Percentiles rank a stretch among this genome's conserved stretches.
Evolutionary conservation across 495 filamentous ascomycete species (phyloP).

Genomic region (Annulohypoxylon nitens): DNA sequence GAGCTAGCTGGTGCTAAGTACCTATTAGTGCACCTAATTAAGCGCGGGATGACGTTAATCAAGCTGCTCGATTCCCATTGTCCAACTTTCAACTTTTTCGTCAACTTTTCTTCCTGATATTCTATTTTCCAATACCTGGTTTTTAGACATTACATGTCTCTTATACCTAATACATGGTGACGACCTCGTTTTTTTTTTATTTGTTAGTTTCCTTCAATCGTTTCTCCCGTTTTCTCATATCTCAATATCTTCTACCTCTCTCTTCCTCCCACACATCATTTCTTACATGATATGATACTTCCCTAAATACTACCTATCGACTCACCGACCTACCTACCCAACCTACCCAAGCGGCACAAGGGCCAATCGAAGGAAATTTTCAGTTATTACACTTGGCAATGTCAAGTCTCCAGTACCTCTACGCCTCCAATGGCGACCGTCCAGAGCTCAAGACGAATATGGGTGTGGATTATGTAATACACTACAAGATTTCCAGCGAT

Average conservation of each 20-base stretch:
- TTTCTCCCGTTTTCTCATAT: neutral
- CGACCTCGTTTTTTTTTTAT: conserved; percentile 3
- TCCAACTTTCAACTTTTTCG: conserved; percentile 4
- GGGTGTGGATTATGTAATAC: conserved; percentile 91
- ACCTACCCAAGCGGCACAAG: neutral
- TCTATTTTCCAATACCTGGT: conserved; percentile 20
- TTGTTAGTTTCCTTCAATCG: neutral
- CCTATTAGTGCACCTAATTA: neutral
- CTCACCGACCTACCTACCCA: too few species aligned
- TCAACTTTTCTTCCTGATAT: conserved; percentile 19
- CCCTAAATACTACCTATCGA: neutral
- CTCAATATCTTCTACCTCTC: neutral
- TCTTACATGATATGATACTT: neutral
- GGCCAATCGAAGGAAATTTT: neutral
- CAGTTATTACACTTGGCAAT: conserved; percentile 41
- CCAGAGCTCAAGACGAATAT: conserved; percentile 56
- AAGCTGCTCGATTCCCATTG: conserved; percentile 23
- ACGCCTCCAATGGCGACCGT: conserved; percentile 49
- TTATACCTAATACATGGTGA: neutral
- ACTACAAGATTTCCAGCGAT: conserved; percentile 77
- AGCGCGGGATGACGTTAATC: conserved; percentile 42
- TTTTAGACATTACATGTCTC: neutral
- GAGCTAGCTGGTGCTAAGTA: neutral
- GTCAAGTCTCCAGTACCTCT: conserved; percentile 52
- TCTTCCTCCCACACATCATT: neutral